phyloP scores from a whole-genome alignment of 768 basidiomycete genomes.

The Cystofilobasidium macerans region DNA sequence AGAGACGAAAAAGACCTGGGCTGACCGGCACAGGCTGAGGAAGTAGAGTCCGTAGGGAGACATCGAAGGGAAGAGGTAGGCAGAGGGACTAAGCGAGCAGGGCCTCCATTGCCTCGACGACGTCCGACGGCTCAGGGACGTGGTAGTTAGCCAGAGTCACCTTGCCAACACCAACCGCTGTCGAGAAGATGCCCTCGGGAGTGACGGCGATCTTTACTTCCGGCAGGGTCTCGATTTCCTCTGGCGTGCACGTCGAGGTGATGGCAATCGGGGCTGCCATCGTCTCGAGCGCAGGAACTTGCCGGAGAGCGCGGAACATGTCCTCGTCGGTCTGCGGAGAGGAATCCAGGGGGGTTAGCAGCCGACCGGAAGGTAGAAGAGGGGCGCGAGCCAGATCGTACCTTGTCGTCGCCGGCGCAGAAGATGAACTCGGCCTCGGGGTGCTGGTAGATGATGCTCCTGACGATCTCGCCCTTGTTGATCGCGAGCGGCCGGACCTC shows the following conservation, averaged over 20 bases:
- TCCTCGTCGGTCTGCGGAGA: conserved; percentile 80
- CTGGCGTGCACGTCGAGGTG: conserved; percentile 39
- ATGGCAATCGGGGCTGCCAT: conserved; percentile 47
- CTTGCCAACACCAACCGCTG: conserved; percentile 61
- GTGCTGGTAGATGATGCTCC: conserved; percentile 81
- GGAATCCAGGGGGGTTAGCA: background rate
- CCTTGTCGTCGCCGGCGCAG: conserved; percentile 98
- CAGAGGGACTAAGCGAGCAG: too few relatives aligned
- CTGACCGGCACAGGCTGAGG: too few relatives aligned
- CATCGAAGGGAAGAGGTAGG: too few relatives aligned
- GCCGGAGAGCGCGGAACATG: conserved; percentile 84
- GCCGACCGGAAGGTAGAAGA: too few relatives aligned
- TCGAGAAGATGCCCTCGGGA: conserved; percentile 71
- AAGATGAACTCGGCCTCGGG: conserved; percentile 91
- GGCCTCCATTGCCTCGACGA: too few relatives aligned
- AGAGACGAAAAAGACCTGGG: too few relatives aligned
- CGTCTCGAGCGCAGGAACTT: conserved; percentile 45
- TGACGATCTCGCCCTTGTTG: conserved; percentile 99
- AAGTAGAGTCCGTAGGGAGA: too few relatives aligned
- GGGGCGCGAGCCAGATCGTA: conserved; percentile 31
- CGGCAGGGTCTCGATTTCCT: conserved; percentile 35
- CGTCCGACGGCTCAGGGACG: too few relatives aligned
- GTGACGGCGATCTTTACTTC: conserved; percentile 53
- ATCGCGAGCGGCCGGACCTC: conserved; percentile 91
- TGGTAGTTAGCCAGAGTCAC: too few relatives aligned